Conservation (phyloP, 2,329 filamentous ascomycete genomes). For the Thermothelomyces thermophilus region DNA sequence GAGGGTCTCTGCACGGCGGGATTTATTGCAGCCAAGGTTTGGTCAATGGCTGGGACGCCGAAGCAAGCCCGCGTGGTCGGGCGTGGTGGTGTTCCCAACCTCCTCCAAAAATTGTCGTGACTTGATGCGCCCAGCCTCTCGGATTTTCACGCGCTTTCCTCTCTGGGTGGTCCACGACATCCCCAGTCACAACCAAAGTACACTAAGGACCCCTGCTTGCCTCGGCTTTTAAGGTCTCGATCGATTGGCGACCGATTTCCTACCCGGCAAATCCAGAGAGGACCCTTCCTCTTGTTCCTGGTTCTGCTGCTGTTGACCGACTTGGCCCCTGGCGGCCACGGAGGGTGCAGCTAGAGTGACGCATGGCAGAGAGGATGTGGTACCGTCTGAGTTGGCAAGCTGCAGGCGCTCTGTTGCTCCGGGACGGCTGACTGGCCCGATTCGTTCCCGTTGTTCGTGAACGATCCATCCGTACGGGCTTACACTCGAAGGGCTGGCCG, state of each 20-base stretch:
- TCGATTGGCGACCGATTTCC: neutral
- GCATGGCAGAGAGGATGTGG: conserved; percentile 5
- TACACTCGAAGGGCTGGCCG: no score
- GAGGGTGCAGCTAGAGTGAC: conserved; percentile 1
- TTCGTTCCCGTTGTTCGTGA: no score
- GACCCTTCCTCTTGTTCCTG: conserved; percentile 2
- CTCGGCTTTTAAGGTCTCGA: neutral
- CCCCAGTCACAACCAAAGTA: conserved; percentile 4
- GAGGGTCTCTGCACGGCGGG: conserved; percentile 15
- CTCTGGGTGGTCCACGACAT: conserved; percentile 2
- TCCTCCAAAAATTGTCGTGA: conserved; percentile 17
- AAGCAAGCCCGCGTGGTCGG: conserved; percentile 21
- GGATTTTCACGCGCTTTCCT: conserved; percentile 17
- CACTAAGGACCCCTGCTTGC: neutral
- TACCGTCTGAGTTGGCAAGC: conserved; percentile 19
- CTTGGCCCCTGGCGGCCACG: neutral
- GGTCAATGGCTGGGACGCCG: conserved; percentile 19
- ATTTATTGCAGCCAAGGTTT: conserved; percentile 21
- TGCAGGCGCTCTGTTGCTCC: conserved; percentile 2
- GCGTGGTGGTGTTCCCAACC: conserved; percentile 24
- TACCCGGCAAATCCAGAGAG: neutral
- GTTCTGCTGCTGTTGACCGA: neutral
- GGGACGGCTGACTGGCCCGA: neutral
- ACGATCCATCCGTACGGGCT: no score
- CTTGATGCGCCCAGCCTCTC: conserved; percentile 22